phyloP scores from a whole-genome alignment of 345 rosid species.

The Eutrema heterophyllum region DNA sequence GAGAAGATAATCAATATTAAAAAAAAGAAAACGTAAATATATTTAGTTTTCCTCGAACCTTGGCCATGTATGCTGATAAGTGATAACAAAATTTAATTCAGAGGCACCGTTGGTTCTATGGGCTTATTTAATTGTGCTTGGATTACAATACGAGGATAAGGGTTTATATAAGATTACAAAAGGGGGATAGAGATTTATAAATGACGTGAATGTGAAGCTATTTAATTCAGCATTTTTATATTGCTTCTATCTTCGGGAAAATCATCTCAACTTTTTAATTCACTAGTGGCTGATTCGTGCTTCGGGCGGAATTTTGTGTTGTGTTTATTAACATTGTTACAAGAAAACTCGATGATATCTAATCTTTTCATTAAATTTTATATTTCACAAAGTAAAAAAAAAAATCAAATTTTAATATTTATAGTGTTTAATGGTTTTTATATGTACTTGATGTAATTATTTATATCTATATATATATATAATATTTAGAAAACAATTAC shows the following conservation, averaged over 20 bases:
- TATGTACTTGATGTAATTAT: no score
- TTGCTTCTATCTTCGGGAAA: constrained; percentile 18
- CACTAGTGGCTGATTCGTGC: no score
- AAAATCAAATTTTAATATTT: no score
- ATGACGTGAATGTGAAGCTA: neutral
- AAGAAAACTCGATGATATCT: no score
- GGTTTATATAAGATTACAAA: neutral
- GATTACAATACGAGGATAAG: neutral
- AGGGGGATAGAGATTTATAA: neutral
- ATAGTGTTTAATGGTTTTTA: no score
- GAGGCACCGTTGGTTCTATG: neutral
- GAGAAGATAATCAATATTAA: neutral
- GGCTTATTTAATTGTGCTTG: neutral
- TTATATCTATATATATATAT: no score
- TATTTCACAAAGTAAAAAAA: no score
- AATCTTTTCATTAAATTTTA: no score
- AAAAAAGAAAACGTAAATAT: neutral
- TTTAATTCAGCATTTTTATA: constrained; percentile 20
- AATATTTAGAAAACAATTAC: no score
- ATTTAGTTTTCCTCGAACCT: neutral
- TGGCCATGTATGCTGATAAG: neutral
- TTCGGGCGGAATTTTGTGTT: no score
- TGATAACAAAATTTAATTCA: neutral
- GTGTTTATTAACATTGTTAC: no score
- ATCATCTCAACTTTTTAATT: neutral